phyloP scores from a whole-genome alignment of 164 flowering plant genomes.

The Annona cherimola region DNA sequence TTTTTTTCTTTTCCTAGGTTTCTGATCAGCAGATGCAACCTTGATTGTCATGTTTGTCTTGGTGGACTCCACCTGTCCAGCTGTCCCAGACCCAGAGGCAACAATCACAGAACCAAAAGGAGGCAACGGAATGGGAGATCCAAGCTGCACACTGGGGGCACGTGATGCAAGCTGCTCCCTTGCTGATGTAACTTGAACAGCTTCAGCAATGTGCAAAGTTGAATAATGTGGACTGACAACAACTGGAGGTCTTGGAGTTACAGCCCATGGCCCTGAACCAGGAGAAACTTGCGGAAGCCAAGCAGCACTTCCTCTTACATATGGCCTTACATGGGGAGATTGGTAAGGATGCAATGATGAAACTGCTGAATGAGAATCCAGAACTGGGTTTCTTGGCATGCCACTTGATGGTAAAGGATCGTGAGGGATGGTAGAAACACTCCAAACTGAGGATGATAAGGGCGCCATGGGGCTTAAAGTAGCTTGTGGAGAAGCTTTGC shows the following conservation, averaged over 20 bases:
- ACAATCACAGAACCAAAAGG: conserved; percentile 30
- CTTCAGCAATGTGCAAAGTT: conserved; percentile 45
- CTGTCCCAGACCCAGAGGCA: conserved; percentile 30
- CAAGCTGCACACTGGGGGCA: conserved; percentile 33
- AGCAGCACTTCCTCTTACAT: conserved; percentile 41
- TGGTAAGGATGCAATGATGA: conserved; percentile 63
- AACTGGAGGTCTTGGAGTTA: conserved; percentile 52
- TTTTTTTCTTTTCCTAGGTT: conserved; percentile 71
- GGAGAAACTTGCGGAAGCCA: conserved; percentile 65
- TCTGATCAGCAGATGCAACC: conserved; percentile 37
- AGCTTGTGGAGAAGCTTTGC: conserved; percentile 43
- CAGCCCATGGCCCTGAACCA: conserved; percentile 51
- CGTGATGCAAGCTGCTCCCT: conserved; percentile 41
- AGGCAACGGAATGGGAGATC: conserved; percentile 28
- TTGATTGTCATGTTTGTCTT: conserved; percentile 26
- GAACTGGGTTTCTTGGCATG: conserved; percentile 34
- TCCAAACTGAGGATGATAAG: conserved; percentile 82
- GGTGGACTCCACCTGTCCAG: conserved; percentile 33
- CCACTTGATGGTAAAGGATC: conserved; percentile 44
- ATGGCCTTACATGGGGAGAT: conserved; percentile 52
- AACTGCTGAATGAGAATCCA: conserved; percentile 52
- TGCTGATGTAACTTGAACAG: conserved; percentile 50
- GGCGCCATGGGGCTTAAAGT: conserved; percentile 42
- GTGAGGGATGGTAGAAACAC: conserved; percentile 44
- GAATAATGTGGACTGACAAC: conserved; percentile 41